Evolutionary conservation across 768 basidiomycete species (phyloP), one percentile per base, ranked within the genome.

Genomic region (Auriscalpium vulgare): DNA sequence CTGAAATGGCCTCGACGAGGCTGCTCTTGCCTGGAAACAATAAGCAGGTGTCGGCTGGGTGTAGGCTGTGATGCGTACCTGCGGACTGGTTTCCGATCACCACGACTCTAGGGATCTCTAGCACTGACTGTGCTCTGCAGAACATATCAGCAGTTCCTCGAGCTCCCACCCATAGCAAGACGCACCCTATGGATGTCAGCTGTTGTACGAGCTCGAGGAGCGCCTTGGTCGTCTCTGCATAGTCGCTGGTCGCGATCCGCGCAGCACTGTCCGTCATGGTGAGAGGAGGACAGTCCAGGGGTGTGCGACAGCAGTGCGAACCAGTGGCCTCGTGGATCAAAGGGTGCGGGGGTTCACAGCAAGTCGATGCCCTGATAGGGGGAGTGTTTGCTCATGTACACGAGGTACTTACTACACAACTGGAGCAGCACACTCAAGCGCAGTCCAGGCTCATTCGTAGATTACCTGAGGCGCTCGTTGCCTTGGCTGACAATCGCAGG

Each of bases 51-150:
- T 35, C 11, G 23, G 37, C 13, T 55, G 9, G 35, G 11, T 17
- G 37, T 23, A 9, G 17, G n/a, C 3, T 8, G 6, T 34, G 29
- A 29, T 5, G 29, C 52, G 0, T 16, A 45, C 52, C 52, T 53
- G 52, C 52, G n/a, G 52, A 53, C 17, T 53, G 78, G 37, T 75
- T 75, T 21, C 75, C 76, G 29, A 74, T 75, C 47, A 75, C 72
- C 10, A 72, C 74, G 35, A 80, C 75, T 2, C 76, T 66, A 2
- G 79, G 78, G 2, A 81, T 63, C 57, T 80, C 77, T 14, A 80
- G 61, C 34, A 78, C 74, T 2, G 69, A 67, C 58, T 78, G 73
- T 3, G 74, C 71, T 3, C 76, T 76, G 29, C 21, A 47, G 10
- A 10, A 34, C 4, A 1, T 29, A 47, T 11, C 14, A 47, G 8